These are phyloP conservation scores for Xylaria sp. DNA, from an alignment of 2,329 filamentous ascomycete species.

Conservation along the genomic window DNA sequence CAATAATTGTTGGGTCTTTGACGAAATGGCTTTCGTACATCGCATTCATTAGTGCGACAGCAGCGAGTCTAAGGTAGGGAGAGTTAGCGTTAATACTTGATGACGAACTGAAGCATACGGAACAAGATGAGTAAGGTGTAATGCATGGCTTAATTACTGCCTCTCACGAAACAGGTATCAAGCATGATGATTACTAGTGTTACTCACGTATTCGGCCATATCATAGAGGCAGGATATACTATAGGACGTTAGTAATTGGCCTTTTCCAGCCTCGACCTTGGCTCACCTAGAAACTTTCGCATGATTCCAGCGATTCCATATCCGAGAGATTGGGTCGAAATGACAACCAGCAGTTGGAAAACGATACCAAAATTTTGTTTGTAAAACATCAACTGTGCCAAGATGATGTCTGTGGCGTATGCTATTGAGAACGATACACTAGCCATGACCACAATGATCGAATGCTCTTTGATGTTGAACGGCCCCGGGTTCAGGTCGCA, in stretches of 20 bases:
- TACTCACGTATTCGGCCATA: constrained; percentile 66
- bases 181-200: background rate
- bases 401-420: constrained; percentile 78
- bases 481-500: constrained; percentile 73
- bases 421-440: constrained; percentile 75
- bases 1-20: constrained; percentile 63
- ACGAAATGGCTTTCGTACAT: constrained; percentile 72
- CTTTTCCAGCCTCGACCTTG: background rate
- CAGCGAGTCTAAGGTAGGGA: constrained; percentile 63
- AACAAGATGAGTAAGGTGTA: background rate
- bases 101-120: background rate
- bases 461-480: constrained; percentile 77
- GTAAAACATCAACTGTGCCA: constrained; percentile 78
- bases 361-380: constrained; percentile 73
- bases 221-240: constrained; percentile 76
- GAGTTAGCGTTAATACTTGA: constrained; percentile 13
- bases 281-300: constrained; percentile 68
- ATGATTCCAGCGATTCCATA: constrained; percentile 77
- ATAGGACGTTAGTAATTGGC: constrained; percentile 26
- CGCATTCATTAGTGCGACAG: constrained; percentile 74
- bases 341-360: constrained; percentile 73
- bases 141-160: background rate
- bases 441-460: constrained; percentile 76
- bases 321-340: constrained; percentile 75
- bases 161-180: background rate